Conservation (phyloP, 805 yeast species). For the Komagataella pseudopastoris region DNA sequence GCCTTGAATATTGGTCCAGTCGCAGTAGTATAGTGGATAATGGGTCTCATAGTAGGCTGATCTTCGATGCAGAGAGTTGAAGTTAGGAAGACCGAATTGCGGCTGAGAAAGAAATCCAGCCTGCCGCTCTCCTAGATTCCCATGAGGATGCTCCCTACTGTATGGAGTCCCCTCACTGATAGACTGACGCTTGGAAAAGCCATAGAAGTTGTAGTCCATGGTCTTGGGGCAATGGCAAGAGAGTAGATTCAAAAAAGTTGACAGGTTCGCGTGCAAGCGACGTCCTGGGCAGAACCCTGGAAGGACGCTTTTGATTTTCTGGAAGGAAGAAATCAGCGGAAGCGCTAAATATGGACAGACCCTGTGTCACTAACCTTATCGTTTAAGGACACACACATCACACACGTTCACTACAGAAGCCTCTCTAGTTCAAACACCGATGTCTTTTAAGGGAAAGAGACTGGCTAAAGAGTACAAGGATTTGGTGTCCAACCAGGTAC, state of each 20-base stretch:
- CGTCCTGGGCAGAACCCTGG: neutral
- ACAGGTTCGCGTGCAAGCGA: neutral
- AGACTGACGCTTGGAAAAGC: constrained; percentile 2
- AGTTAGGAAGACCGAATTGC: constrained; percentile 8
- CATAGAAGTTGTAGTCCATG: constrained; percentile 2
- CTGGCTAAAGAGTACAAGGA: neutral
- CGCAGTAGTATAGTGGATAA: constrained; percentile 36
- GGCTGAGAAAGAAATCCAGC: constrained; percentile 7
- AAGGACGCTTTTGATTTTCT: neutral
- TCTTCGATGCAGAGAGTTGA: constrained; percentile 4
- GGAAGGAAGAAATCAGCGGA: neutral
- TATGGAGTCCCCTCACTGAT: neutral
- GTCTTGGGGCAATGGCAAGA: neutral
- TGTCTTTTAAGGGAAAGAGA: neutral
- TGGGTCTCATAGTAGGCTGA: constrained; percentile 32
- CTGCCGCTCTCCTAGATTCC: constrained; percentile 1
- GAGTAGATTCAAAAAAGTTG: neutral
- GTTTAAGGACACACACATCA: neutral
- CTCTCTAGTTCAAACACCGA: neutral
- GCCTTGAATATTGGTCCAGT: constrained; percentile 30
- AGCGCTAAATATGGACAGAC: neutral
- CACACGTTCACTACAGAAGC: neutral
- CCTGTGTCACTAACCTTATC: neutral
- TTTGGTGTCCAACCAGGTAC: neutral
- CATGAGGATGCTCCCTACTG: neutral